Conservation (phyloP, 805 yeast genomes). For the Cyberlindnera mississippiensis region DNA sequence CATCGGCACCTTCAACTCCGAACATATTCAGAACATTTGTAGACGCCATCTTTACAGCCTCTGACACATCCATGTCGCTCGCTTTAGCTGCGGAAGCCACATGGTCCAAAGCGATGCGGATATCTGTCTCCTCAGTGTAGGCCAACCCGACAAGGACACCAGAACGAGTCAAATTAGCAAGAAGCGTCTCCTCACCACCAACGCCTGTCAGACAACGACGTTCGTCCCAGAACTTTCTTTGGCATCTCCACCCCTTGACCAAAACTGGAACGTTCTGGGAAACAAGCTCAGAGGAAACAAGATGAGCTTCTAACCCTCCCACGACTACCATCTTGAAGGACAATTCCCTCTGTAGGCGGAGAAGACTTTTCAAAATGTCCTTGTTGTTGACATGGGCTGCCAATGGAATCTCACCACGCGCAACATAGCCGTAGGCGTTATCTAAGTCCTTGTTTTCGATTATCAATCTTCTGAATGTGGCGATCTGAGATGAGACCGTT, state of each 20-base stretch:
- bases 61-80: neutral
- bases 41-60: conserved; percentile 3
- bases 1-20: neutral
- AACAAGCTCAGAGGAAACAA: conserved; percentile 1
- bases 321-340: conserved; percentile 3
- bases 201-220: conserved; percentile 9
- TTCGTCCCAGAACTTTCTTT: conserved; percentile 12
- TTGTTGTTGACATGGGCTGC: conserved; percentile 7
- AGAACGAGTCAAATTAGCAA: conserved; percentile 5
- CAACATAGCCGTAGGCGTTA: conserved; percentile 5
- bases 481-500: conserved; percentile 7
- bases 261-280: conserved; percentile 5
- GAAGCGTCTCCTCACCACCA: conserved; percentile 7
- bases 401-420: conserved; percentile 7
- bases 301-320: conserved; percentile 10
- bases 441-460: conserved; percentile 1
- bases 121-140: conserved; percentile 8
- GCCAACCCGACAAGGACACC: conserved; percentile 7
- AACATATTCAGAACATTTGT: conserved; percentile 4
- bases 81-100: conserved; percentile 6
- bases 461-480: conserved; percentile 1
- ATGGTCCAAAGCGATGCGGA: conserved; percentile 7
- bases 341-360: conserved; percentile 2
- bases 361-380: conserved; percentile 4
- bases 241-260: conserved; percentile 8